A percentile compares a stretch with the other conserved stretches of the same genome.
These are phyloP conservation scores for Pichia sp. DNA, from an alignment of 1,139 yeast genomes.

Conservation along the genomic window DNA sequence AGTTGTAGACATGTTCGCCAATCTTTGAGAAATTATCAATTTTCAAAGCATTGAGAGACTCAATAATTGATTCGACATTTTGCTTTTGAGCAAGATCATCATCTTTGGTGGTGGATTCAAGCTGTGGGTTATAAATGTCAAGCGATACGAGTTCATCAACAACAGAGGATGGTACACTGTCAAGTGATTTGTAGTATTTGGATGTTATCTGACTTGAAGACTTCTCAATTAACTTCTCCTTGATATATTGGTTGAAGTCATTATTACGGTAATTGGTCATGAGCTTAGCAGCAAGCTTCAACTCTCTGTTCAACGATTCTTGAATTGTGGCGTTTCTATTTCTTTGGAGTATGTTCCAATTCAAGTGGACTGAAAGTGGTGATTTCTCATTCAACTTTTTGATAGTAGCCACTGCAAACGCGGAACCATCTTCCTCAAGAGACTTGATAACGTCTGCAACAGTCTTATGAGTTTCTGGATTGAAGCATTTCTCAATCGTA, in stretches of 20 bases:
- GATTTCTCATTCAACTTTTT: conserved; percentile 57
- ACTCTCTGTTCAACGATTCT: conserved; percentile 65
- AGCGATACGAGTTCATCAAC: conserved; percentile 22
- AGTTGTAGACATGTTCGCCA: conserved; percentile 40
- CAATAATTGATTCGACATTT: conserved; percentile 16
- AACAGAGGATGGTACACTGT: conserved; percentile 27
- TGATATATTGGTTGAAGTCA: conserved; percentile 72
- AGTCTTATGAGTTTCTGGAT: conserved; percentile 36
- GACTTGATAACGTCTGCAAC: conserved; percentile 57
- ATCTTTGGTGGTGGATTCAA: conserved; percentile 1
- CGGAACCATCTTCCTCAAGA: conserved; percentile 49
- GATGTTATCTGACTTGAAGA: conserved; percentile 20
- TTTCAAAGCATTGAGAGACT: conserved; percentile 28
- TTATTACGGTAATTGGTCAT: conserved; percentile 51
- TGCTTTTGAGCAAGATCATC: conserved; percentile 8
- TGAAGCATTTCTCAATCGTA: conserved; percentile 64
- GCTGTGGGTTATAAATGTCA: conserved; percentile 24
- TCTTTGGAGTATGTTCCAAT: conserved; percentile 60
- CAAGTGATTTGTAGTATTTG: conserved; percentile 28
- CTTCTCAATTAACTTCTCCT: conserved; percentile 51
- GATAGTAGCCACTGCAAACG: conserved; percentile 58
- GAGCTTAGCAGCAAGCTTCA: conserved; percentile 71
- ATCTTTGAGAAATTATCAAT: conserved; percentile 25
- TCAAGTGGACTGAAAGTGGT: conserved; percentile 71
- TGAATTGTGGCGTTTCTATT: conserved; percentile 55